Evolutionary conservation across 345 rosid genomes (phyloP), one percentile per base, ranked within the genome.

Genomic region (Eucalyptus polyanthemos): DNA sequence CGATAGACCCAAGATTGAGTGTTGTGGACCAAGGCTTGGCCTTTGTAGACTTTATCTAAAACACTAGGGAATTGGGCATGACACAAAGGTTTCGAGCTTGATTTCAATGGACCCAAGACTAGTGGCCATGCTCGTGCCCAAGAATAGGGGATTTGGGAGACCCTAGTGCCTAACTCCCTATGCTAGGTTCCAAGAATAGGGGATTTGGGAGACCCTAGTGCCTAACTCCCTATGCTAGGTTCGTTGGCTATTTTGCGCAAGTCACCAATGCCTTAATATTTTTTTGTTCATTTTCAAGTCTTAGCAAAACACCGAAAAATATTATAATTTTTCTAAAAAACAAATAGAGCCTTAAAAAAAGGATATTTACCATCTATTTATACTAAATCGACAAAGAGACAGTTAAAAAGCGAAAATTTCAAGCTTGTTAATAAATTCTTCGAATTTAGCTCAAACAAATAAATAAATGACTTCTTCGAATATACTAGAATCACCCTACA

Each of bases 301-400:
- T 31, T 0, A 31, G 0, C 11, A 0, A 67, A 31, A 31, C 1
- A 8, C 1, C 0, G 0, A 15, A 67, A 67, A 31, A 67, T 67
- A n/a, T 67, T 16, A 8, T 5, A 0, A 4, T 67, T 8, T 67
- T 31, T 65, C 11, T 7, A 4, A 14, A 62, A 67, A 15, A 10
- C 6, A 56, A 56, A 56, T 9, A 56, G 2, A 56, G 62, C 62
- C 27, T 8, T 19, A 53, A 53, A 17, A 51, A 21, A 19, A 16
- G 3, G 37, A 67, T 3, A 5, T 67, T 67, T 67, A 16, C 42
- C 80, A 31, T 31, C 24, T 6, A 37, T 31, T 31, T 11, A 31
- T 15, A 6, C 80, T 8, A 67, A 31, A n/a, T 67, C 12, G 22
- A 31, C 24, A 34, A 9, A 69, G 7, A 69, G 80, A 69, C 24